phyloP scores from a whole-genome alignment of 2,329 filamentous ascomycete genomes.

The Albophoma yamanashiensis region DNA sequence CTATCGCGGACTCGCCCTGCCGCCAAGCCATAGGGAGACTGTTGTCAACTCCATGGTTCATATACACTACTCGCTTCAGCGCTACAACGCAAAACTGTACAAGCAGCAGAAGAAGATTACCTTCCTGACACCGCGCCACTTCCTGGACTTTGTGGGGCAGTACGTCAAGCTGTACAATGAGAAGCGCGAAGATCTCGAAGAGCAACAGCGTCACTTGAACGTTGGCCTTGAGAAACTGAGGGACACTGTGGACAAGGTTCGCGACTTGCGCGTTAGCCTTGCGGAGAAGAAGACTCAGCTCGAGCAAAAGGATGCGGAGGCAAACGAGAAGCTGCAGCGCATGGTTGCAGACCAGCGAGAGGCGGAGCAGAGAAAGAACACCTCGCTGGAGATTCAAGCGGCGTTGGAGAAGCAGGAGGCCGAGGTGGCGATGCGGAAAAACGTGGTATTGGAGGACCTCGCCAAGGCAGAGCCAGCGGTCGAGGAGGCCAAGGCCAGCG shows the following conservation, averaged over 20 bases:
- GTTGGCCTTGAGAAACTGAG: constrained; percentile 94
- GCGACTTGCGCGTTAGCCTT: constrained; percentile 79
- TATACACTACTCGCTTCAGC: constrained; percentile 88
- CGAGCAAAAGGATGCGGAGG: constrained; percentile 87
- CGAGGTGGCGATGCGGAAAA: constrained; percentile 71
- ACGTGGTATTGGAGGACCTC: constrained; percentile 79
- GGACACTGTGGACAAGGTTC: constrained; percentile 95
- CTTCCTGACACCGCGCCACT: constrained; percentile 91
- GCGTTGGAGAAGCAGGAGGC: constrained; percentile 82
- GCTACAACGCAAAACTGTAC: constrained; percentile 77
- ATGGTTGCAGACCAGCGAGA: constrained; percentile 96
- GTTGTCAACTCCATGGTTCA: constrained; percentile 99
- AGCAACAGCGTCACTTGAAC: constrained; percentile 96
- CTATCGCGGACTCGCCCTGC: constrained; percentile 74
- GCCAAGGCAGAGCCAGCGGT: constrained; percentile 90
- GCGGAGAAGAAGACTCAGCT: constrained; percentile 91
- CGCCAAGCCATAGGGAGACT: constrained; percentile 81
- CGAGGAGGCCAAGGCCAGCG: constrained; percentile 83
- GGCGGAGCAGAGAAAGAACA: constrained; percentile 81
- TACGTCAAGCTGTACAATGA: constrained; percentile 97
- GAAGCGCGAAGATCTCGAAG: constrained; percentile 95
- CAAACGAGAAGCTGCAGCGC: constrained; percentile 91
- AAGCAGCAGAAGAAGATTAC: constrained; percentile 90
- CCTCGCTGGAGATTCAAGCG: constrained; percentile 79
- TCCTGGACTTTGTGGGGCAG: constrained; percentile 94